A percentile compares a stretch with the other conserved stretches of the same genome.
Evolutionary conservation across 2,329 filamentous ascomycete genomes (phyloP).

Genomic region (Colletotrichum chlorophyti): DNA sequence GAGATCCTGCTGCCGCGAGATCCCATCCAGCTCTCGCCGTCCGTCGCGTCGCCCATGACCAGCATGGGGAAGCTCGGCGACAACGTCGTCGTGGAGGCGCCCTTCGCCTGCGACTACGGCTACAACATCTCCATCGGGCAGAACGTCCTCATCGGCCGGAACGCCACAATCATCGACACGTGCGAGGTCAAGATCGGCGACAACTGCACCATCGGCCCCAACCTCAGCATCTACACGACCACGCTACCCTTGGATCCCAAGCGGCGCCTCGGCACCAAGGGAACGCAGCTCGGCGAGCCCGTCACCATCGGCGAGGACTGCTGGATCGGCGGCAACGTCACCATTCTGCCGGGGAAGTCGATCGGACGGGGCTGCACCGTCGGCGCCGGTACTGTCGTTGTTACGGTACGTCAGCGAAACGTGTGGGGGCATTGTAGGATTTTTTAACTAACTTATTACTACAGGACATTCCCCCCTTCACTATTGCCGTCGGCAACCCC

Average conservation of each 20-base stretch:
- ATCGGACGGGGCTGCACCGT: slow-evolving; percentile 82
- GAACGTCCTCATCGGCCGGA: slow-evolving; percentile 81
- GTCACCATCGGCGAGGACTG: slow-evolving; percentile 87
- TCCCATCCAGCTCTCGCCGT: slow-evolving; percentile 61
- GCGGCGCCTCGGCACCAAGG: slow-evolving; percentile 75
- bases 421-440: too few species aligned
- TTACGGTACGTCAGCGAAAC: slow-evolving; percentile 60
- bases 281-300: slow-evolving; percentile 71
- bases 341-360: slow-evolving; percentile 78
- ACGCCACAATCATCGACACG: slow-evolving; percentile 88
- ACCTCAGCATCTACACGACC: slow-evolving; percentile 85
- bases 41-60: slow-evolving; percentile 56
- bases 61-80: slow-evolving; percentile 72
- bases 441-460: slow-evolving; percentile 31
- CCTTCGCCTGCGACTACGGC: slow-evolving; percentile 93
- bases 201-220: slow-evolving; percentile 78
- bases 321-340: slow-evolving; percentile 80
- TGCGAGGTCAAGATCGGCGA: slow-evolving; percentile 82
- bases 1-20: slow-evolving; percentile 73
- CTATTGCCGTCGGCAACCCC: slow-evolving; percentile 75
- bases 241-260: slow-evolving; percentile 76
- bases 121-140: slow-evolving; percentile 92
- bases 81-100: slow-evolving; percentile 80
- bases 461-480: slow-evolving; percentile 70
- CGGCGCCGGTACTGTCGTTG: slow-evolving; percentile 85